These are phyloP conservation scores for Apiotrichum montevideense DNA, from an alignment of 1,284 basidiomycete species.

Conservation along the genomic window DNA sequence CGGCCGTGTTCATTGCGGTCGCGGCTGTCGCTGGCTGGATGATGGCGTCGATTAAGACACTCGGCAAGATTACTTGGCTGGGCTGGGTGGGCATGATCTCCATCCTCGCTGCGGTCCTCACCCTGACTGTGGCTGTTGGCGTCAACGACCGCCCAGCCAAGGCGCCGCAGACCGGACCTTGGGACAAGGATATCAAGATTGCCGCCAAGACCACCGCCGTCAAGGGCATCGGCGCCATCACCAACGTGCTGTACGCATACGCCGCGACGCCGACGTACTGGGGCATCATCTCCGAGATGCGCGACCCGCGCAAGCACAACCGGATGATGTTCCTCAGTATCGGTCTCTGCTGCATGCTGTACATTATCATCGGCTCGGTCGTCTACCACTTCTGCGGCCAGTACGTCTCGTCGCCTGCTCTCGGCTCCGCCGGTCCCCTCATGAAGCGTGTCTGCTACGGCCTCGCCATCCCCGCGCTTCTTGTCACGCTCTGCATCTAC, in stretches of 20 bases:
- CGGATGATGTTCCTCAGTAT: conserved; percentile 17
- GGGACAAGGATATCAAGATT: conserved; percentile 30
- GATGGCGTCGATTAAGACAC: conserved; percentile 31
- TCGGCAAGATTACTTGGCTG: conserved; percentile 32
- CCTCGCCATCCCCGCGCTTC: conserved; percentile 32
- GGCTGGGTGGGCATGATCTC: conserved; percentile 33
- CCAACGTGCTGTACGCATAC: conserved; percentile 26
- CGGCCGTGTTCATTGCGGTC: conserved; percentile 29
- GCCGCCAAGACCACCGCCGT: conserved; percentile 23
- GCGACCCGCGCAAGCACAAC: conserved; percentile 15
- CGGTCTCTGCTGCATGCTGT: conserved; percentile 1
- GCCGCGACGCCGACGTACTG: conserved; percentile 26
- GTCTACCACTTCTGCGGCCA: conserved; percentile 37
- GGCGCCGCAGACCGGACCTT: conserved; percentile 29
- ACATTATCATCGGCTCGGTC: conserved; percentile 21
- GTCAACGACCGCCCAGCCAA: conserved; percentile 35
- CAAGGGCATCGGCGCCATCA: conserved; percentile 27
- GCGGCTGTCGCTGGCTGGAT: conserved; percentile 21
- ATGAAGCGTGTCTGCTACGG: conserved; percentile 43
- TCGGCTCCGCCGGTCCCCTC: conserved; percentile 44
- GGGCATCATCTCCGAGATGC: conserved; percentile 44
- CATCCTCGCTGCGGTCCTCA: conserved; percentile 27
- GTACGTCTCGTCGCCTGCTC: conserved; percentile 46
- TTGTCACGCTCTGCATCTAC: conserved; percentile 23
- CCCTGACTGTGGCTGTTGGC: conserved; percentile 36